Evolutionary conservation across 1,284 basidiomycete genomes (phyloP).

Genomic region (Gastroboletus turbinatus): DNA sequence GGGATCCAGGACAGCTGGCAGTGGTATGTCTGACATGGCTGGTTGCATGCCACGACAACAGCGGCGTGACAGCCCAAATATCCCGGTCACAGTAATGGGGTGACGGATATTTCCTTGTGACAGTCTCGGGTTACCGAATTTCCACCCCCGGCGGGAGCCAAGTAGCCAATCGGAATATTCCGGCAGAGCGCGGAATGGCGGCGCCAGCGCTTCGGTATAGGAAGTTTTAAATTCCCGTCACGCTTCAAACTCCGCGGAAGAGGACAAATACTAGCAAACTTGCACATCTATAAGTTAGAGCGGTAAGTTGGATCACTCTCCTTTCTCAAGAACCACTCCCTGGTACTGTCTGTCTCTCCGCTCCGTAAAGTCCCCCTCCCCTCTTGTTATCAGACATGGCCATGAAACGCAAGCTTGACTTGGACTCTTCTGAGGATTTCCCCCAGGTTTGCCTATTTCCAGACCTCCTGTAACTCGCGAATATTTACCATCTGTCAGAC

Average conservation of each 20-base stretch:
- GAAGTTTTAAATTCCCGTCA: constrained; percentile 20
- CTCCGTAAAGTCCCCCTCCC: constrained; percentile 18
- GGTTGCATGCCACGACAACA: constrained; percentile 22
- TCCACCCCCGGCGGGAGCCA: constrained; percentile 5
- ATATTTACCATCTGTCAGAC: constrained; percentile 38
- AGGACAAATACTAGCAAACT: constrained; percentile 30
- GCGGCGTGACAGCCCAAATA: constrained; percentile 18
- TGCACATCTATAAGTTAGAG: constrained; percentile 33
- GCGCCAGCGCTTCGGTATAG: constrained; percentile 19
- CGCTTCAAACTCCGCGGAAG: constrained; percentile 22
- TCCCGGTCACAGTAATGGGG: constrained; percentile 16
- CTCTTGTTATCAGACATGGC: constrained; percentile 47
- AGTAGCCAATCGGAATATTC: constrained; percentile 30
- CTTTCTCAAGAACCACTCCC: constrained; percentile 29
- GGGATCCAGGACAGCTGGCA: constrained; percentile 46
- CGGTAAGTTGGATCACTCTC: constrained; percentile 20
- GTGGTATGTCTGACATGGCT: constrained; percentile 27
- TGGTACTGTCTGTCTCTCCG: constrained; percentile 14
- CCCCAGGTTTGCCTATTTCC: constrained; percentile 40
- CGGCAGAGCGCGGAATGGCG: constrained; percentile 13
- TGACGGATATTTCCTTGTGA: constrained; percentile 15
- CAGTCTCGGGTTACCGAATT: constrained; percentile 13
- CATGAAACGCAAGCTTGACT: constrained; percentile 71
- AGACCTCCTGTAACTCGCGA: constrained; percentile 15
- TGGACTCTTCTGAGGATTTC: constrained; percentile 52